Base-by-base conservation (phyloP, 2,329 filamentous ascomycete species). In the Cadophora sp. region DNA sequence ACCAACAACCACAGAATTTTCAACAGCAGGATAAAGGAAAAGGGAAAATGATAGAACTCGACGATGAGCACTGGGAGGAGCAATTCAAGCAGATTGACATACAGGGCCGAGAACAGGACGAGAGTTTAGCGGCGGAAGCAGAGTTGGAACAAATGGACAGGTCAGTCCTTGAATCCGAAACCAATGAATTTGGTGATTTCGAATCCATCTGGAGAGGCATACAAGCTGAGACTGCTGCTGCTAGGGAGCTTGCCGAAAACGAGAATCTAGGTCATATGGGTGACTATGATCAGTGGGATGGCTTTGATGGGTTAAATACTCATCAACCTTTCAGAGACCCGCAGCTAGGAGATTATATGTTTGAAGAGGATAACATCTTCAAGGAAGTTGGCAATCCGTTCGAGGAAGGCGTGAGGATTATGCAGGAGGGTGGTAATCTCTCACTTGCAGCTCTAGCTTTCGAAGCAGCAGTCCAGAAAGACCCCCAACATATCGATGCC, bases 291-390 rank as follows among this genome's bases (percentile, higher is more conserved):
- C 90, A 94, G 74, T 97, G 93, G 93, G 87, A 90, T 69, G 86
- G 82, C 73, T 92, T 94, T 77, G 89, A 93, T 78, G 84, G 84
- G 53, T 77, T 90, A 67, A 89, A 89, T 76, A 89, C 89, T 70
- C 91, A 91, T 81, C 68, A 71, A 81, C 66, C 85, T 59, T 86
- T 91, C 78, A 83, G 86, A 64, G 93, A 97, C 77, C 93, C 93
- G 16, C 85, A 91, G 66, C 83, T 97, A 68, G 94, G 96, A 72
- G 90, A 93, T 70, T 99, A 99, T 78, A 87, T 97, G 76, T 99
- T 98, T 75, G 96, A 99, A 80, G 88, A 95, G 74, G 92, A 97
- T 70, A 99, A 99, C 78, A 84, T 96, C 27, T 98, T 97, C 84
- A 85, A 89, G 70, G 87, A 91, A 66, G 86, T 93, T 68, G 85